Evolutionary conservation across 108 stramenopile genomes (phyloP).

Genomic region (Schizochytrium sp.): DNA sequence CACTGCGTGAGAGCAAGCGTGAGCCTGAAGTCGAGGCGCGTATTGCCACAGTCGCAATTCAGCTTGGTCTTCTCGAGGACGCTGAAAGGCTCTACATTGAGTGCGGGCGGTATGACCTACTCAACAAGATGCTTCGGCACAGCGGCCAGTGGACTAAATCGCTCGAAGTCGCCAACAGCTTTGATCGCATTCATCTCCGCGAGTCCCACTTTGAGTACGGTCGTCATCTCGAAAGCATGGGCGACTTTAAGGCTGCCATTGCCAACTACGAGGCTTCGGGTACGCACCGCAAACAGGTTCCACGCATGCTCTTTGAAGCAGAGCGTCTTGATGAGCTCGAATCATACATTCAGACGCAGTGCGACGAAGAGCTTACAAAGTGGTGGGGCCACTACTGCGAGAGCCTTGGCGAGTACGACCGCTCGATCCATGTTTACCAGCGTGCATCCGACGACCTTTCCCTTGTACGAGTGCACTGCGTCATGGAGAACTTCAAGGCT

Average conservation of each 20-base stretch:
- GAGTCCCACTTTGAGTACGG: constrained; percentile 47
- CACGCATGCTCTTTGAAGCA: constrained; percentile 49
- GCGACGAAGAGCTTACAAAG: constrained; percentile 40
- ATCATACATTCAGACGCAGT: constrained; percentile 36
- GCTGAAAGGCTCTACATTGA: constrained; percentile 53
- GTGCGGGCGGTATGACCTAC: constrained; percentile 51
- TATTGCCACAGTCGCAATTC: constrained; percentile 54
- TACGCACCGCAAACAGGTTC: constrained; percentile 43
- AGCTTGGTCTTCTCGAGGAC: constrained; percentile 55
- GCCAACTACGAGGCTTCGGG: constrained; percentile 43
- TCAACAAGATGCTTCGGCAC: constrained; percentile 49
- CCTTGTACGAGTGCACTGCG: constrained; percentile 50
- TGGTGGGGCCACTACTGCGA: constrained; percentile 62
- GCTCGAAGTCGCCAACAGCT: constrained; percentile 36
- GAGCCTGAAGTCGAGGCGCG: constrained; percentile 45
- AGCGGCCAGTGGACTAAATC: constrained; percentile 53
- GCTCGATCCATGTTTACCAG: constrained; percentile 43
- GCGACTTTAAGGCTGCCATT: constrained; percentile 31
- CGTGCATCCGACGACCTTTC: constrained; percentile 38
- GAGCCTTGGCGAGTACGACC: constrained; percentile 37
- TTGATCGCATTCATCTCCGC: constrained; percentile 55
- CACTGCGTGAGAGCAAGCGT: constrained; percentile 42
- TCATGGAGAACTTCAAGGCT: constrained; percentile 1
- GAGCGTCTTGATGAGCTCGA: constrained; percentile 47
- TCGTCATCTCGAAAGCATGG: constrained; percentile 30